Percentiles rank a stretch among this genome's conserved stretches.
These are phyloP conservation scores for Plantago elongata DNA, from an alignment of 257 asterid species.

Conservation along the genomic window DNA sequence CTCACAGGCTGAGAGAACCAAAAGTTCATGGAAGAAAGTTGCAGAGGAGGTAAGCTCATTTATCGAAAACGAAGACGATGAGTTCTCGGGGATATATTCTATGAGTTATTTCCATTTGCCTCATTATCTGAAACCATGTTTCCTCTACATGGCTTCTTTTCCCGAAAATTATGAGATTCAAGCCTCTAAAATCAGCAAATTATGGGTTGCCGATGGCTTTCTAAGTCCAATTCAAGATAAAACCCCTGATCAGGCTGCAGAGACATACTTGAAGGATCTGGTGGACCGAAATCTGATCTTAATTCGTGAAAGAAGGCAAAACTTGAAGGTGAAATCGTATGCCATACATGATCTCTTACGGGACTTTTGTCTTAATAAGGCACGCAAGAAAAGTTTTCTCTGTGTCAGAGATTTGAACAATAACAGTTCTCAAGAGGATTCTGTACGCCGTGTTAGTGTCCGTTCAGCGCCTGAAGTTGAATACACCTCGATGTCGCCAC, in stretches of 20 bases:
- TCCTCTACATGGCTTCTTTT: slow-evolving; percentile 19
- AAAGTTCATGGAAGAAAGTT: slow-evolving; percentile 8
- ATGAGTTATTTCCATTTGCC: slow-evolving; percentile 14
- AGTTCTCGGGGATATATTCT: slow-evolving; percentile 1
- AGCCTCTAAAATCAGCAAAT: slow-evolving; percentile 1
- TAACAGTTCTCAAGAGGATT: background rate
- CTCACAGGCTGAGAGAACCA: background rate
- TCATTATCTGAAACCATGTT: no score
- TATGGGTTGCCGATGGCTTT: slow-evolving; percentile 22
- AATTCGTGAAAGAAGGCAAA: background rate
- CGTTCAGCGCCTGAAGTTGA: background rate
- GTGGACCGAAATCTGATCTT: slow-evolving; percentile 12
- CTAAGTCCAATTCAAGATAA: background rate
- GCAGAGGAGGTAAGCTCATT: slow-evolving; percentile 2
- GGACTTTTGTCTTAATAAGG: slow-evolving; percentile 15
- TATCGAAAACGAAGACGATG: slow-evolving; percentile 8
- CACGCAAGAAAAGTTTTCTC: slow-evolving; percentile 11
- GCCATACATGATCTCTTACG: slow-evolving; percentile 19
- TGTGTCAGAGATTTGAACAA: background rate
- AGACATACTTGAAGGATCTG: slow-evolving; percentile 4
- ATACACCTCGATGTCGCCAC: background rate
- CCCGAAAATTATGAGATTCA: slow-evolving; percentile 12
- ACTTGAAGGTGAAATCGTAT: slow-evolving; percentile 2
- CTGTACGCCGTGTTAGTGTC: background rate
- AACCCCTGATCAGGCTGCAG: background rate